Base-by-base conservation (phyloP, 169 alveolate genomes). In the Plasmodium inui region DNA sequence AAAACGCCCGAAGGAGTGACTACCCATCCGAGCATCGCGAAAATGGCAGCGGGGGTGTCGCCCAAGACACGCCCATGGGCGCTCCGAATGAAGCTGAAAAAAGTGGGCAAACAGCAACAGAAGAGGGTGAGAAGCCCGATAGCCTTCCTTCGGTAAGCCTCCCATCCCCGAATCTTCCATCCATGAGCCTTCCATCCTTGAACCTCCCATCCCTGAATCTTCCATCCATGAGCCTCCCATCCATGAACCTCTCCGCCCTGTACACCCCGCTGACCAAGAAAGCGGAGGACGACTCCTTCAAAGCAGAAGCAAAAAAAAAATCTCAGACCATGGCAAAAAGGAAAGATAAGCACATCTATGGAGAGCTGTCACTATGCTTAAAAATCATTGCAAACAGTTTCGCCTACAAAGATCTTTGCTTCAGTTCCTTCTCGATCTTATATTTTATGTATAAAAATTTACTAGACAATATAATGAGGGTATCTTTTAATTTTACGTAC, bases 381-480 rank as follows among this genome's bases (percentile, higher is more conserved):
- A 88, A 80, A 79, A 88, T 88, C 32, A 78, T 39, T 67, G 94
- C 94, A 34, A 88, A 88, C 72, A 57, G 50, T 44, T 88, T 88
- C 10, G 41, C 94, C 61, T 50, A 22, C 71, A 53, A 61, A 30
- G 89, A 88, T 37, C 50, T 88, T 28, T 44, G 32, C 46, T 88
- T 57, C 82, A 80, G 61, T 50, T 88, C 90, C 1, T 78, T 88
- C 79, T 88, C 94, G 1, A 26, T 88, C n/a, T 79, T 88, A 46
- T 88, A 88, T 88, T 79, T 37, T 67, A 88, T 88, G 94, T 88
- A 88, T 67, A 88, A 88, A 78, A 88, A 88, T 88, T 14, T 88
- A 57, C 6, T 88, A 73, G 90, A 79, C 30, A 88, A 88, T 79
- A 19, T 88, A 4, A 10, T 88, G 74, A 80, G 46, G 32, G 57